Evolutionary conservation across 2,329 filamentous ascomycete species (phyloP), one percentile per base, ranked within the genome.

Genomic region (Xylariales sp.): DNA sequence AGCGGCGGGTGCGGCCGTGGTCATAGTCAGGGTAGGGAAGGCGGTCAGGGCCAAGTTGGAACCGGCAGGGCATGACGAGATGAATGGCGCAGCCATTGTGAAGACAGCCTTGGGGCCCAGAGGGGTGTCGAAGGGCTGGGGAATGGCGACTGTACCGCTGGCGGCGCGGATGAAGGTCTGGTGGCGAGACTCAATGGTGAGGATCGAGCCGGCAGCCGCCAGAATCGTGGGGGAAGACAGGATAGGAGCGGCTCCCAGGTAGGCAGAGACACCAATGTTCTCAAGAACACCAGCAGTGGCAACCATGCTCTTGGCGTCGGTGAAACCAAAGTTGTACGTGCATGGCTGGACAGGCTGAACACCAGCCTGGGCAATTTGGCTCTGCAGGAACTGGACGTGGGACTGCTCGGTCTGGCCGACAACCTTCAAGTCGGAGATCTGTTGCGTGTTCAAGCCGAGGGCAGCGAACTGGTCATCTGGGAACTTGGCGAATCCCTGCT

Each of bases 151-250:
- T 41, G 71, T 66, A 44, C 74, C 70, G 15, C 72, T 68, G 28
- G 77, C 78, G 44, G 72, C 65, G 49, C 84, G 80, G 62, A 88
- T 78, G 62, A 85, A 81, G 46, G 81, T 82, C 64, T 86, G 82
- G 65, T 89, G 85, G 44, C 85, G 76, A 20, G 83, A 73, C 65
- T 89, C 85, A 45, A 86, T 74, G 18, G 83, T 85, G 32, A 86
- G 73, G 59, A 89, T 88, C 38, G 78, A 78, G 8, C 73, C 84
- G 3, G 85, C 84, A 15, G 79, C 77, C 46, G 73, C 69, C 38
- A 89, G 77, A 47, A 86, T 76, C 37, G 68, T 69, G 37, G 71
- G 66, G 42, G 73, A 70, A 33, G 74, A 70, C 47, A 88, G 62
- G 22, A 87, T 69, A 4, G 82, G 78, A 11, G 82, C 83, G 19